Conservation (phyloP, 768 basidiomycete species). For the Saitozyma podzolica region DNA sequence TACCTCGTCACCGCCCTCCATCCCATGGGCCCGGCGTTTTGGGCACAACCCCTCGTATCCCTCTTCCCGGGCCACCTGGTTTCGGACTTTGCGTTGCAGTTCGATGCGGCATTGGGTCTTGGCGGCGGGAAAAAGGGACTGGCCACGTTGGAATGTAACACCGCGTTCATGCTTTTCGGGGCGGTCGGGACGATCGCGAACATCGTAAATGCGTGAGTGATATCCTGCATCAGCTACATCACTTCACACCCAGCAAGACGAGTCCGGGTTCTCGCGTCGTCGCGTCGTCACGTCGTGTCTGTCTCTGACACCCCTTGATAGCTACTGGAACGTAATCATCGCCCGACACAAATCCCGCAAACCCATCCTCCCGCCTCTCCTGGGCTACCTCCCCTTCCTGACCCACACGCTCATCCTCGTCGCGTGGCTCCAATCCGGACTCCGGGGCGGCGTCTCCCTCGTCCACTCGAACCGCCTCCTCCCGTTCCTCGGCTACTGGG, state of each 20-base stretch:
- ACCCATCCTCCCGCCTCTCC: slow-evolving; percentile 60
- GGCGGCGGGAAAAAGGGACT: slow-evolving; percentile 22
- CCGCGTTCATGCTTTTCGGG: slow-evolving; percentile 81
- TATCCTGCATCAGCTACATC: no score
- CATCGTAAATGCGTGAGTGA: slow-evolving; percentile 66
- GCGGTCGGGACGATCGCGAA: slow-evolving; percentile 73
- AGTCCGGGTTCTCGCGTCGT: not conserved
- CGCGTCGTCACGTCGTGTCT: not conserved
- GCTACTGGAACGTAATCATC: slow-evolving; percentile 78
- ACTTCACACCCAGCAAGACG: not conserved
- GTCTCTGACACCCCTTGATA: slow-evolving; percentile 39
- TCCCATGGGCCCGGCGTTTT: slow-evolving; percentile 55
- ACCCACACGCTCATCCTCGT: slow-evolving; percentile 70
- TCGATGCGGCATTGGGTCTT: slow-evolving; percentile 28
- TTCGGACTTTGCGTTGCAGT: slow-evolving; percentile 5
- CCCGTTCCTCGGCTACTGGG: slow-evolving; percentile 90
- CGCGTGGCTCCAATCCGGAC: slow-evolving; percentile 75
- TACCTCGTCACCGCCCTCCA: slow-evolving; percentile 75
- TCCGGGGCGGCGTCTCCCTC: slow-evolving; percentile 64
- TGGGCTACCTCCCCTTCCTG: slow-evolving; percentile 77
- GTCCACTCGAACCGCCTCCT: slow-evolving; percentile 75
- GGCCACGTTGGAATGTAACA: slow-evolving; percentile 70
- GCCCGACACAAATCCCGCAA: slow-evolving; percentile 56
- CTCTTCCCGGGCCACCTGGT: slow-evolving; percentile 21
- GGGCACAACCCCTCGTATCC: slow-evolving; percentile 33